These are phyloP conservation scores for Solanum bukasovii DNA, from an alignment of 257 asterid species.

Conservation along the genomic window DNA sequence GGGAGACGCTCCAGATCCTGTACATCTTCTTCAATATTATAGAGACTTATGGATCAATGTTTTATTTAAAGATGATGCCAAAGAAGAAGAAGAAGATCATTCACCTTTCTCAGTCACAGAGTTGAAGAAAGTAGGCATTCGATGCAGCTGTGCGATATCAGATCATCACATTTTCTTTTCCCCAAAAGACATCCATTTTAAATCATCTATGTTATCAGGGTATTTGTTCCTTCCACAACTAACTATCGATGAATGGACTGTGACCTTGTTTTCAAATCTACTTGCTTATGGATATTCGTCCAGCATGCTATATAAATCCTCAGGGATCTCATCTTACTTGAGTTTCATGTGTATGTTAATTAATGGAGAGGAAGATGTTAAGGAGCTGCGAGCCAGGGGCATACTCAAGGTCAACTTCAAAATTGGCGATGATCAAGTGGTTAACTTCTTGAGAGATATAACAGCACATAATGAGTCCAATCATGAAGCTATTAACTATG, in stretches of 20 bases:
- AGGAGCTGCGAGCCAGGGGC: background rate
- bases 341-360: too few relatives aligned
- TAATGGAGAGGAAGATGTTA: background rate
- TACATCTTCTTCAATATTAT: background rate
- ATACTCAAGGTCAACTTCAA: background rate
- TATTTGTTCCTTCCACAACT: background rate
- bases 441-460: background rate
- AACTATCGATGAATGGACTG: background rate
- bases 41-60: background rate
- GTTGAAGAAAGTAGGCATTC: background rate
- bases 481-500: background rate
- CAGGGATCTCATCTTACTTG: background rate
- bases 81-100: background rate
- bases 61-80: background rate
- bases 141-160: background rate
- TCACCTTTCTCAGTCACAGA: background rate
- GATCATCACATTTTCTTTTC: too few relatives aligned
- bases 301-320: background rate
- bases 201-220: background rate
- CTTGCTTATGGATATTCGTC: background rate
- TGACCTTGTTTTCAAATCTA: background rate
- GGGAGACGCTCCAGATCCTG: background rate
- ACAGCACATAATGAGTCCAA: background rate
- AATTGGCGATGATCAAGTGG: background rate
- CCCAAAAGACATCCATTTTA: background rate